Conservation (phyloP, 371 early-diverging fungal species). For the Mucor piriformis region DNA sequence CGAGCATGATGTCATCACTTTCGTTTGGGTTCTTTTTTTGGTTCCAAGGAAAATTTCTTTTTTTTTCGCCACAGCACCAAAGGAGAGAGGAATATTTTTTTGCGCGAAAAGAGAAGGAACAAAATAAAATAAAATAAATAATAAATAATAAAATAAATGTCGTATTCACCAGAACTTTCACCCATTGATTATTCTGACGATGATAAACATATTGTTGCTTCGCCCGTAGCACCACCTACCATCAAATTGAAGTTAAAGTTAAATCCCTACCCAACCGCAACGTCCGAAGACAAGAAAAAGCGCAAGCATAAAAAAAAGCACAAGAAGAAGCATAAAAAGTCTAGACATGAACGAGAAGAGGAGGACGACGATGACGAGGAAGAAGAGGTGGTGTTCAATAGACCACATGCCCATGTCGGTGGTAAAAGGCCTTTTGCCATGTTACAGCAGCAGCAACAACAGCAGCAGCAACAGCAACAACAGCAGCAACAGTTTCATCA, state of each 20-base stretch:
- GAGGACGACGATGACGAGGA: slow-evolving; percentile 10
- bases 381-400: neutral
- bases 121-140: neutral
- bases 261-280: slow-evolving; percentile 27
- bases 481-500: neutral
- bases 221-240: slow-evolving; percentile 25
- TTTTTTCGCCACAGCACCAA: too few relatives aligned
- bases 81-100: neutral
- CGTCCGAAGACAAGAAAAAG: slow-evolving; percentile 30
- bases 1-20: too few relatives aligned
- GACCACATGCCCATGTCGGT: slow-evolving; percentile 12
- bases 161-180: slow-evolving; percentile 40
- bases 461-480: neutral
- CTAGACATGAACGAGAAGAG: slow-evolving; percentile 28
- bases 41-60: too few relatives aligned
- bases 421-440: slow-evolving; percentile 31
- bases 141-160: slow-evolving; percentile 22
- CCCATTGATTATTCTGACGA: slow-evolving; percentile 28
- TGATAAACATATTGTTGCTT: slow-evolving; percentile 6
- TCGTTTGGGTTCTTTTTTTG: too few relatives aligned
- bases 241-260: slow-evolving; percentile 45
- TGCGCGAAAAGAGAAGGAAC: neutral
- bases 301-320: slow-evolving; percentile 46
- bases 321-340: slow-evolving; percentile 42
- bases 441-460: slow-evolving; percentile 12